Conservation (phyloP, 1,284 basidiomycete species). For the Termitomyces sp. region DNA sequence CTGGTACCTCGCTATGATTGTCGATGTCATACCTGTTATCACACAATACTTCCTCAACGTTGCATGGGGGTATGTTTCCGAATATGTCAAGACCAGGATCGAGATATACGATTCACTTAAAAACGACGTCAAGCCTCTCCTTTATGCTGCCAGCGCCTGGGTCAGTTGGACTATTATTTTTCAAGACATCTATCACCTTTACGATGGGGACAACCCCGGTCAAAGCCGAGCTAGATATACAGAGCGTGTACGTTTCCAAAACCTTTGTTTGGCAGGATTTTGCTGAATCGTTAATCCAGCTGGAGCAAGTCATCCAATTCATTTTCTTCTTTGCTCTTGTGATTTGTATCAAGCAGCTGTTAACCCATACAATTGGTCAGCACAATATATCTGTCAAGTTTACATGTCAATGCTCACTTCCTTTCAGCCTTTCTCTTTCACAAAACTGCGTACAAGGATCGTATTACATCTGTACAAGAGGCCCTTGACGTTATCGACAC, state of each 20-base stretch:
- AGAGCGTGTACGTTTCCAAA: slow-evolving; percentile 24
- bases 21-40: slow-evolving; percentile 60
- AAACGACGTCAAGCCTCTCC: slow-evolving; percentile 59
- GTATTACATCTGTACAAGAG: slow-evolving; percentile 51
- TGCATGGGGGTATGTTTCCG: slow-evolving; percentile 71
- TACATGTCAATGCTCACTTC: neutral
- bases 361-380: slow-evolving; percentile 55
- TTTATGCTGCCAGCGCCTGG: slow-evolving; percentile 64
- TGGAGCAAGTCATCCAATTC: slow-evolving; percentile 59
- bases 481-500: slow-evolving; percentile 63
- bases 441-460: slow-evolving; percentile 69
- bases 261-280: slow-evolving; percentile 12
- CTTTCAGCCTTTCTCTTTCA: slow-evolving; percentile 65
- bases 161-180: slow-evolving; percentile 71
- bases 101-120: slow-evolving; percentile 68
- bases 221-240: slow-evolving; percentile 54
- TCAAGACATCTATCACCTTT: slow-evolving; percentile 51
- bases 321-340: slow-evolving; percentile 65
- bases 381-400: neutral
- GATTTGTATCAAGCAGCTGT: slow-evolving; percentile 55
- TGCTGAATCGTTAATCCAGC: slow-evolving; percentile 19
- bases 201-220: slow-evolving; percentile 35
- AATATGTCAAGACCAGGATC: slow-evolving; percentile 56
- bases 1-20: slow-evolving; percentile 67
- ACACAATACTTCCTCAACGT: slow-evolving; percentile 47